Evolutionary conservation across 2,329 filamentous ascomycete species (phyloP).

Genomic region (Aspergillus tanneri): DNA sequence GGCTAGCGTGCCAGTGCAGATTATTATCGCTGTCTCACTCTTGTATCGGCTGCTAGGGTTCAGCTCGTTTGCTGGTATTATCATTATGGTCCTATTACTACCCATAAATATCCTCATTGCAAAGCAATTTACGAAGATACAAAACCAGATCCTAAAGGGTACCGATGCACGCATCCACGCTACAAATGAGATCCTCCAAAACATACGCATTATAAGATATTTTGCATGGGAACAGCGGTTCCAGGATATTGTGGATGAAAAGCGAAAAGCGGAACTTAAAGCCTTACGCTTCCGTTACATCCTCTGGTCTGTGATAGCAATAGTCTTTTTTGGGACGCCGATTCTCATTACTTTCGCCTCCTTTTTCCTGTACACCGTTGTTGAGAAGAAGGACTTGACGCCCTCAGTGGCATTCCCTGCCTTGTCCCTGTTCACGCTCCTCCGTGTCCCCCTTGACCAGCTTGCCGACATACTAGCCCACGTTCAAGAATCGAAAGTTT

Average conservation of each 20-base stretch:
- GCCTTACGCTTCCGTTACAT: slow-evolving; percentile 80
- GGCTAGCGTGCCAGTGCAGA: slow-evolving; percentile 84
- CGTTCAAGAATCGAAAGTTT: slow-evolving; percentile 96
- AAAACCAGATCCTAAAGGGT: slow-evolving; percentile 86
- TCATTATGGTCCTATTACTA: slow-evolving; percentile 83
- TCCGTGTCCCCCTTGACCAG: slow-evolving; percentile 90
- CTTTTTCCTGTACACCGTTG: slow-evolving; percentile 86
- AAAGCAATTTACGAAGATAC: slow-evolving; percentile 77
- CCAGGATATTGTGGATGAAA: slow-evolving; percentile 81
- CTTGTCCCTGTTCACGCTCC: slow-evolving; percentile 89
- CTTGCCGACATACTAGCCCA: slow-evolving; percentile 98
- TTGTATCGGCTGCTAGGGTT: slow-evolving; percentile 88
- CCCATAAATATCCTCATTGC: slow-evolving; percentile 90
- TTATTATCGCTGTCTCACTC: slow-evolving; percentile 74
- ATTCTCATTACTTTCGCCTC: slow-evolving; percentile 95
- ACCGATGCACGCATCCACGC: slow-evolving; percentile 95
- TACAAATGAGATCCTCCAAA: slow-evolving; percentile 94
- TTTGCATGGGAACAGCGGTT: slow-evolving; percentile 98
- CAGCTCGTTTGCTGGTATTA: slow-evolving; percentile 89
- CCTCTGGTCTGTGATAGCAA: slow-evolving; percentile 87
- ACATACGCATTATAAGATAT: slow-evolving; percentile 98
- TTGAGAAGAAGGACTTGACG: slow-evolving; percentile 85
- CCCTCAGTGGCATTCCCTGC: slow-evolving; percentile 95
- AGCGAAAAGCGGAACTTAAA: slow-evolving; percentile 73
- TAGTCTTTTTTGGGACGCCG: slow-evolving; percentile 94